phyloP scores from a whole-genome alignment of 306 rosid genomes.

The Rosa lucieae region DNA sequence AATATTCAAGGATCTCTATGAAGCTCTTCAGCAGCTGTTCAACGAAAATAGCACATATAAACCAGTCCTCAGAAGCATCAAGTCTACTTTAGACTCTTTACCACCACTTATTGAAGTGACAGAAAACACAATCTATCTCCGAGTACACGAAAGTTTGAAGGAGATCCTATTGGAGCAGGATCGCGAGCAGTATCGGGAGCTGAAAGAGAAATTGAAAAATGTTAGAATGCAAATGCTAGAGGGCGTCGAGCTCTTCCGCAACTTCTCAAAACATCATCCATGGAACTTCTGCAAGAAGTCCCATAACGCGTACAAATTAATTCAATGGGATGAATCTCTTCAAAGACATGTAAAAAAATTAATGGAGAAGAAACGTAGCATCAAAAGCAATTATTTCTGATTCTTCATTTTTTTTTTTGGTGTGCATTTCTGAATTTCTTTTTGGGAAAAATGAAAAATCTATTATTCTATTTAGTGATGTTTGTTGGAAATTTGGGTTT shows the following conservation, averaged over 20 bases:
- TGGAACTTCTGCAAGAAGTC: background rate
- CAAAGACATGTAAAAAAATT: background rate
- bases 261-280: background rate
- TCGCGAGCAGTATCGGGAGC: background rate
- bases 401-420: too few relatives aligned
- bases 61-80: background rate
- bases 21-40: background rate
- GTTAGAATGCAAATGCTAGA: background rate
- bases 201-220: background rate
- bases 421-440: too few relatives aligned
- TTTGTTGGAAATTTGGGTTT: too few relatives aligned
- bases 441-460: too few relatives aligned
- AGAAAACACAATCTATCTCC: background rate
- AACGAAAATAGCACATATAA: background rate
- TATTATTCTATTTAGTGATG: too few relatives aligned
- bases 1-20: background rate
- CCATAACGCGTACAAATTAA: conserved; percentile 16
- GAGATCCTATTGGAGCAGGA: background rate
- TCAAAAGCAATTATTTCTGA: background rate
- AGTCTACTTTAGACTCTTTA: background rate
- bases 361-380: background rate
- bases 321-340: conserved; percentile 26
- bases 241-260: background rate
- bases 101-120: background rate
- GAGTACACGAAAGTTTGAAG: background rate